Conservation (phyloP, 768 basidiomycete genomes). For the Floccularia luteovirens region DNA sequence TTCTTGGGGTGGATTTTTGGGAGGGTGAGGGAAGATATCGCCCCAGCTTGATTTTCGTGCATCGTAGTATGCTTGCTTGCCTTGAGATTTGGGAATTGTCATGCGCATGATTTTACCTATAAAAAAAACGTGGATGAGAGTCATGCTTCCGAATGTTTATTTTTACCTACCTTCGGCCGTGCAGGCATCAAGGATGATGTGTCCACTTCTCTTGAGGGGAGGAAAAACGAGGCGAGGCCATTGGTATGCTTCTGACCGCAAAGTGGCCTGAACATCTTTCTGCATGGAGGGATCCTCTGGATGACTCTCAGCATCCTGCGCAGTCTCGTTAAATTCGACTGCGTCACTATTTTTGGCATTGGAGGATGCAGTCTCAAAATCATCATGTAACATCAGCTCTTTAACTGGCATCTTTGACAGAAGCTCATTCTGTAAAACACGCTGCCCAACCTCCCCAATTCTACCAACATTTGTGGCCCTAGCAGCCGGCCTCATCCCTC, state of each 20-base stretch:
- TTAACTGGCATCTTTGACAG: conserved; percentile 20
- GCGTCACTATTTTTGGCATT: neutral
- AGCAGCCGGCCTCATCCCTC: conserved; percentile 59
- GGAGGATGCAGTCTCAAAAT: conserved; percentile 12
- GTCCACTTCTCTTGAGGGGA: conserved; percentile 88
- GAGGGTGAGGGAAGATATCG: conserved; percentile 86
- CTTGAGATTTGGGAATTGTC: conserved; percentile 89
- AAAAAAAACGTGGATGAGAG: conserved; percentile 1
- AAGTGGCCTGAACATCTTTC: conserved; percentile 36
- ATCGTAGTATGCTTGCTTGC: conserved; percentile 93
- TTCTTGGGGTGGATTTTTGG: conserved; percentile 71
- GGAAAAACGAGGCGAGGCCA: conserved; percentile 93
- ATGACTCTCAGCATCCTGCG: conserved; percentile 1
- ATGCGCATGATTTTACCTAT: conserved; percentile 89
- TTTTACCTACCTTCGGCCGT: conserved; percentile 58
- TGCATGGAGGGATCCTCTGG: conserved; percentile 5
- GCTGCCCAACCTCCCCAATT: conserved; percentile 43
- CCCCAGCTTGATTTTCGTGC: conserved; percentile 93
- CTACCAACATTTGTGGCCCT: conserved; percentile 35
- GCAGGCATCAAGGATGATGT: conserved; percentile 88
- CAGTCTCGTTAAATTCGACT: too few relatives aligned
- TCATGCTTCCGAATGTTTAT: neutral
- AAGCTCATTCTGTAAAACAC: conserved; percentile 29
- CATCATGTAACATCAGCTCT: conserved; percentile 33
- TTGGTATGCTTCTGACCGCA: conserved; percentile 69